These are phyloP conservation scores for Aspergillus ibericus DNA, from an alignment of 2,329 filamentous ascomycete species.

Conservation along the genomic window DNA sequence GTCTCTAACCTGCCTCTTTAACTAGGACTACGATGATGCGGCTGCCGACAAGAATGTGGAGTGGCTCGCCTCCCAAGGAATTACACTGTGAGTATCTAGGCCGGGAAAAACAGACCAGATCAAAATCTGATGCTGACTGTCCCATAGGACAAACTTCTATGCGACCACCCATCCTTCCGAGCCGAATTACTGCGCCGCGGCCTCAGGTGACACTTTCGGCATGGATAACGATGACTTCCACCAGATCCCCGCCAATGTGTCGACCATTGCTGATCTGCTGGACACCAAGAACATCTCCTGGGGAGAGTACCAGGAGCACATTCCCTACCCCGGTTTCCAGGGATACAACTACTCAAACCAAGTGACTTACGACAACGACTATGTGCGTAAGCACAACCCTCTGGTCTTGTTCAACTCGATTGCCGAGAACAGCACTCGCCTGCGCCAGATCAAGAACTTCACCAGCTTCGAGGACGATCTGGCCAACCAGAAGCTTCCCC, in stretches of 20 bases:
- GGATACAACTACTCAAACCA: slow-evolving; percentile 61
- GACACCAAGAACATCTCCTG: slow-evolving; percentile 65
- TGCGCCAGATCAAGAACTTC: slow-evolving; percentile 72
- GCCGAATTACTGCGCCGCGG: slow-evolving; percentile 71
- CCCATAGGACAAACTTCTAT: slow-evolving; percentile 50
- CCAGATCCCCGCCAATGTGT: slow-evolving; percentile 60
- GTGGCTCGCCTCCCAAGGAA: slow-evolving; percentile 49
- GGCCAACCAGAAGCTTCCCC: slow-evolving; percentile 62
- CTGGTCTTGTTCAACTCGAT: slow-evolving; percentile 67
- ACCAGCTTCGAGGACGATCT: slow-evolving; percentile 69
- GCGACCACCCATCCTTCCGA: slow-evolving; percentile 71
- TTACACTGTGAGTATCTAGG: slow-evolving; percentile 50
- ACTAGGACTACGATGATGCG: slow-evolving; percentile 62
- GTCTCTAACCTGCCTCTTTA: slow-evolving; percentile 39
- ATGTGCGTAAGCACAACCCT: slow-evolving; percentile 79
- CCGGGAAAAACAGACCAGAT: background rate
- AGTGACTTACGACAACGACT: slow-evolving; percentile 65
- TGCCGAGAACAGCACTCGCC: slow-evolving; percentile 58
- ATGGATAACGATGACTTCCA: slow-evolving; percentile 68
- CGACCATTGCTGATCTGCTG: slow-evolving; percentile 67
- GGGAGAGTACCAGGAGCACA: slow-evolving; percentile 74
- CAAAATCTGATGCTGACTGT: background rate
- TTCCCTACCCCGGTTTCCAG: slow-evolving; percentile 73
- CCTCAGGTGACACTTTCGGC: slow-evolving; percentile 71
- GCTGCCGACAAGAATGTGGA: slow-evolving; percentile 53